Conservation (phyloP, 352 stramenopile species). For the Blastocystis sp. region DNA sequence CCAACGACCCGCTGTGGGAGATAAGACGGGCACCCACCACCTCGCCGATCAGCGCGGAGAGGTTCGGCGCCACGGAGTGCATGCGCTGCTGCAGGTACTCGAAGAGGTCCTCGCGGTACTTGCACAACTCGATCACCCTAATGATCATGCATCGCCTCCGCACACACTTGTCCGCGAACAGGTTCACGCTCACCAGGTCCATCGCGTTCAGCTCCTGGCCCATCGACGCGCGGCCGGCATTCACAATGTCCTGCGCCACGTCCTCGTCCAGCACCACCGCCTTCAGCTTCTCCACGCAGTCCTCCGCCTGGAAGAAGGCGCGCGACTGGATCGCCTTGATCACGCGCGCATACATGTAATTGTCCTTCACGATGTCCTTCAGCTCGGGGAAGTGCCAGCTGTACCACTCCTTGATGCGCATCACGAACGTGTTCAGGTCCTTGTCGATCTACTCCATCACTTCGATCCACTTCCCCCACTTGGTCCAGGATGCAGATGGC, state of each 20-base stretch:
- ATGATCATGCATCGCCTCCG: neutral
- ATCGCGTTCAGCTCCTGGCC: constrained; percentile 97
- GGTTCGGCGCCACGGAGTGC: constrained; percentile 94
- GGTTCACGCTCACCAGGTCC: constrained; percentile 98
- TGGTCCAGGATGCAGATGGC: constrained; percentile 97
- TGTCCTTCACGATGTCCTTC: constrained; percentile 98
- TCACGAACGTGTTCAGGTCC: constrained; percentile 99
- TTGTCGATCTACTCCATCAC: constrained; percentile 85
- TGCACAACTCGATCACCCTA: constrained; percentile 93
- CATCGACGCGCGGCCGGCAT: constrained; percentile 92
- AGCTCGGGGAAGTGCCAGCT: constrained; percentile 99
- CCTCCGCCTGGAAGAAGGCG: constrained; percentile 27
- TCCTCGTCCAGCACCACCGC: constrained; percentile 95
- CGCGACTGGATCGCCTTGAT: constrained; percentile 67
- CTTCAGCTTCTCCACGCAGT: constrained; percentile 75
- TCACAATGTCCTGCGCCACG: constrained; percentile 87
- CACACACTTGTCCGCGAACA: constrained; percentile 83
- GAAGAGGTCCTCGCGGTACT: constrained; percentile 92
- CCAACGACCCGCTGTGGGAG: constrained; percentile 89
- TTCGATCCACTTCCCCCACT: constrained; percentile 18
- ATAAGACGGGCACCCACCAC: constrained; percentile 93
- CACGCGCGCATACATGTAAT: constrained; percentile 86
- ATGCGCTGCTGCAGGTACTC: constrained; percentile 93
- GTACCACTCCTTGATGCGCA: constrained; percentile 99
- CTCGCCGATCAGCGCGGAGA: constrained; percentile 78